These are phyloP conservation scores for Talaromyces wortmannii DNA, from an alignment of 495 filamentous ascomycete species.

Conservation along the genomic window DNA sequence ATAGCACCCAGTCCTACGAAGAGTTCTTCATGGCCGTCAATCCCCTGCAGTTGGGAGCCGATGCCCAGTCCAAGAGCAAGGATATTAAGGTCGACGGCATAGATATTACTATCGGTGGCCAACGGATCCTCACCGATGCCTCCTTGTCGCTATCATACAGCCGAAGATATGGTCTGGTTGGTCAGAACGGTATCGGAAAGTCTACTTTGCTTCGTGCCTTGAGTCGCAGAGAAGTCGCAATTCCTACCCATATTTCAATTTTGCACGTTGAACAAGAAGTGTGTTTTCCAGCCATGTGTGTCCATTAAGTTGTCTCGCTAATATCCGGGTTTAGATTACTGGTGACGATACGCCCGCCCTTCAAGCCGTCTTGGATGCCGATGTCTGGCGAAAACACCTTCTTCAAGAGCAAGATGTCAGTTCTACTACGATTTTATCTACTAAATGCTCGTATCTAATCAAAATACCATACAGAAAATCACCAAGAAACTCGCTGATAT, in stretches of 20 bases:
- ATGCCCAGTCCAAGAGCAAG: conserved; percentile 79
- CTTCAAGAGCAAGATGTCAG: conserved; percentile 80
- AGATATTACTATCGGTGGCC: conserved; percentile 86
- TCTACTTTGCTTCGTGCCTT: conserved; percentile 87
- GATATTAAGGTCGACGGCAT: conserved; percentile 97
- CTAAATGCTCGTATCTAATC: neutral
- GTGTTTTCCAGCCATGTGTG: conserved; percentile 11
- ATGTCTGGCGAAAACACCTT: conserved; percentile 97
- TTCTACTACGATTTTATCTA: conserved; percentile 4
- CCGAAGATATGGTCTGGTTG: conserved; percentile 91
- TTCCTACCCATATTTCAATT: conserved; percentile 97
- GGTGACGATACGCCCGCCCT: conserved; percentile 94
- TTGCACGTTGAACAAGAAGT: conserved; percentile 98
- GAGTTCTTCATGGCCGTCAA: conserved; percentile 99
- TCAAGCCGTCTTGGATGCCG: conserved; percentile 94
- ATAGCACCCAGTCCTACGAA: conserved; percentile 89
- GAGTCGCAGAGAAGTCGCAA: conserved; percentile 85
- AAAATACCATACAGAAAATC: conserved; percentile 58
- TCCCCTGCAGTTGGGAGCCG: conserved; percentile 80
- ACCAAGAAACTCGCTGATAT: conserved; percentile 67
- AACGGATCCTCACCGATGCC: conserved; percentile 85
- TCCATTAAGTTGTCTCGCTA: neutral
- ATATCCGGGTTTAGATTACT: conserved; percentile 54
- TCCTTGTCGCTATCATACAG: conserved; percentile 87
- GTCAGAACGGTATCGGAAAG: conserved; percentile 99